Evolutionary conservation across 164 flowering plant species (phyloP).

Genomic region (Taxillus chinensis): DNA sequence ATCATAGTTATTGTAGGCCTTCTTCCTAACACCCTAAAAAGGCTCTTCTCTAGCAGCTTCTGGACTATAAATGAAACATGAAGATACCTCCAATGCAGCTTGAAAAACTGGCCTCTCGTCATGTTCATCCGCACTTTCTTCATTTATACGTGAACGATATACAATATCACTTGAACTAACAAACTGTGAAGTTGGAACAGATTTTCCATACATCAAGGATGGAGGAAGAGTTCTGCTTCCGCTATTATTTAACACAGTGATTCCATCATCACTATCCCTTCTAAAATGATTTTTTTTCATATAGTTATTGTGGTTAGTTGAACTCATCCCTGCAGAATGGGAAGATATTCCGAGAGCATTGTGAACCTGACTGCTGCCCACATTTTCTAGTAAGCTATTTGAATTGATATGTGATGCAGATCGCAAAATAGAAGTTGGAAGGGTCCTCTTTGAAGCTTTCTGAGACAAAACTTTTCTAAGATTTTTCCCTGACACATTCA

Average conservation of each 20-base stretch:
- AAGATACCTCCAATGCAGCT: conserved; percentile 73
- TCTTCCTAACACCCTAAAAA: no score
- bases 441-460: conserved; percentile 35
- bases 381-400: conserved; percentile 23
- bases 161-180: conserved; percentile 34
- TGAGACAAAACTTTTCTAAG: conserved; percentile 25
- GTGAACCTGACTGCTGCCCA: conserved; percentile 19
- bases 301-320: conserved; percentile 16
- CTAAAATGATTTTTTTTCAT: conserved; percentile 19
- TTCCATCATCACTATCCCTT: conserved; percentile 26
- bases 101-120: conserved; percentile 77
- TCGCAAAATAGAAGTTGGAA: conserved; percentile 40
- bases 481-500: conserved; percentile 15
- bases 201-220: conserved; percentile 43
- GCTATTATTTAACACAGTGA: conserved; percentile 26
- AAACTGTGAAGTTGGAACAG: conserved; percentile 22
- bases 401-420: conserved; percentile 14
- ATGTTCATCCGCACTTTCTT: conserved; percentile 40
- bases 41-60: no score
- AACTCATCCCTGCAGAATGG: conserved; percentile 20
- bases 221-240: conserved; percentile 48
- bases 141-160: conserved; percentile 27
- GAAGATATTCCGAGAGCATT: conserved; percentile 18
- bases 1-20: no score
- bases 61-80: background rate